Percentiles rank a stretch among this genome's conserved stretches.
These are phyloP conservation scores for Coemansia sp. DNA, from an alignment of 371 early-diverging fungal species.

Conservation along the genomic window DNA sequence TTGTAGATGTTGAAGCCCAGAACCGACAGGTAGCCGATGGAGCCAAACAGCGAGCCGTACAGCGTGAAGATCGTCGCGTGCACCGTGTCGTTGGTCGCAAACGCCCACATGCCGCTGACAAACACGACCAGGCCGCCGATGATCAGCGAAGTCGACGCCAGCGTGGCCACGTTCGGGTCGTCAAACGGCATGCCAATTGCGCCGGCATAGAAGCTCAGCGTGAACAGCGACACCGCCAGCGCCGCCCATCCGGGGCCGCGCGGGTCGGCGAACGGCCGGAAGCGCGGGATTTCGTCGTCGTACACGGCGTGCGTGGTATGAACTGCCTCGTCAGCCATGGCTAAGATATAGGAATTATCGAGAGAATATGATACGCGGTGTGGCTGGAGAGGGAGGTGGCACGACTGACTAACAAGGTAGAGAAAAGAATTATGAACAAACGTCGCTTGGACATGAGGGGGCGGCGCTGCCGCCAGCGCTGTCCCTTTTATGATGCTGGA, in stretches of 20 bases:
- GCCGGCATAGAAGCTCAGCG: conserved; percentile 49
- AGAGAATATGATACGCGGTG: not conserved
- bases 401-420: not conserved
- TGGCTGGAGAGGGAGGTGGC: not conserved
- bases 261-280: conserved; percentile 48
- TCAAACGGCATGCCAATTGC: conserved; percentile 50
- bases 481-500: too few relatives aligned
- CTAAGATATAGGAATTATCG: not conserved
- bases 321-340: conserved; percentile 36
- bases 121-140: conserved; percentile 49
- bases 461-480: too few relatives aligned
- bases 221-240: conserved; percentile 45
- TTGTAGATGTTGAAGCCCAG: conserved; percentile 51
- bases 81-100: conserved; percentile 48
- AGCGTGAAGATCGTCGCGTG: conserved; percentile 50
- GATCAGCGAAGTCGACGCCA: conserved; percentile 46
- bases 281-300: conserved; percentile 25
- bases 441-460: too few relatives aligned
- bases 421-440: not conserved
- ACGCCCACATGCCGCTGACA: conserved; percentile 50
- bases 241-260: conserved; percentile 50
- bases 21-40: conserved; percentile 38
- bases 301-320: conserved; percentile 14
- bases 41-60: conserved; percentile 48
- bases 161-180: conserved; percentile 49